phyloP scores from a whole-genome alignment of 371 early-diverging fungal genomes.

The Rhizopus delemar region DNA sequence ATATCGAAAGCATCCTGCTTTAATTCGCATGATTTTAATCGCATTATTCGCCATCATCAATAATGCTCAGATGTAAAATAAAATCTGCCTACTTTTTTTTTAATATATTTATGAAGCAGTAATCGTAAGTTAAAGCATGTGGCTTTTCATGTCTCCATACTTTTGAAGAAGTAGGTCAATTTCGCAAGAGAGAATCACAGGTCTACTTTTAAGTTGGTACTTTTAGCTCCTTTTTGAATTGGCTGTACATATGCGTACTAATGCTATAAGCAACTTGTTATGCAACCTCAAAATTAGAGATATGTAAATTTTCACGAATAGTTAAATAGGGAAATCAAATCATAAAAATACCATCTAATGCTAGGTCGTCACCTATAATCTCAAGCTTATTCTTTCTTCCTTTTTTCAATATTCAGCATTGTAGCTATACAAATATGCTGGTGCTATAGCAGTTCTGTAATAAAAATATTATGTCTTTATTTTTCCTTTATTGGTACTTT shows the following conservation, averaged over 20 bases:
- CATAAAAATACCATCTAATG: conserved; percentile 10
- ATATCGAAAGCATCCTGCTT: conserved; percentile 9
- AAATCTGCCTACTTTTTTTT: conserved; percentile 7
- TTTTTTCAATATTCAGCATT: conserved; percentile 10
- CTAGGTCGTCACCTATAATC: conserved; percentile 8
- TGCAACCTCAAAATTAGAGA: conserved; percentile 9
- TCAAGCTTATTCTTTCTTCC: conserved; percentile 11
- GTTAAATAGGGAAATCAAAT: conserved; percentile 8
- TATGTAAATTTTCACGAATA: conserved; percentile 9
- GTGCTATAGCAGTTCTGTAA: no score
- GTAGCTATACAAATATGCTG: conserved; percentile 7
- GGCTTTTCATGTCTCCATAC: conserved; percentile 9
- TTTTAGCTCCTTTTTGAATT: conserved; percentile 10
- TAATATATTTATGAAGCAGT: conserved; percentile 9
- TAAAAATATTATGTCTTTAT: no score
- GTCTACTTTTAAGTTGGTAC: conserved; percentile 9
- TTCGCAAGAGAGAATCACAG: conserved; percentile 11
- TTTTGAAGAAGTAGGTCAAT: conserved; percentile 9
- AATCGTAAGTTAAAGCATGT: conserved; percentile 9
- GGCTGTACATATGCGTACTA: conserved; percentile 10
- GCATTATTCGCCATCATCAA: conserved; percentile 4
- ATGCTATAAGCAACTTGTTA: conserved; percentile 10
- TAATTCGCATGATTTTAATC: conserved; percentile 6
- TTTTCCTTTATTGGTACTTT: no score
- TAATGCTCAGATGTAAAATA: conserved; percentile 8